Evolutionary conservation across 2,329 filamentous ascomycete species (phyloP), one percentile per base, ranked within the genome.

Genomic region (Fusarium floridanum): DNA sequence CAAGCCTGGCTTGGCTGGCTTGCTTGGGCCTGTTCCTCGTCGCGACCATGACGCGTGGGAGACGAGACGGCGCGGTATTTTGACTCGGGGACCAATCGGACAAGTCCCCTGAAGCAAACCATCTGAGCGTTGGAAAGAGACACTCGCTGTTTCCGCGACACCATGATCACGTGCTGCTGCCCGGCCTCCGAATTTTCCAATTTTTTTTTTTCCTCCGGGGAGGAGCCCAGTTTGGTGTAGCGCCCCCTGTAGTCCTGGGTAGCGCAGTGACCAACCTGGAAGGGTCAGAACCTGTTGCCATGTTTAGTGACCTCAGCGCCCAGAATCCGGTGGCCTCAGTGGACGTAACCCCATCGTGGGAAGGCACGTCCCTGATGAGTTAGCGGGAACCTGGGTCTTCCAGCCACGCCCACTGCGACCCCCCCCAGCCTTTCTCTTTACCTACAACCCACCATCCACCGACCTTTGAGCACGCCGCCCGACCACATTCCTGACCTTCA

Each of bases 361-460:
- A 53, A 59, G 64, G 50, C 68, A 68, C 41, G 67, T 73, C 73
- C 76, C 71, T 75, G 75, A 75, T 59, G 64, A 78, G 73, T 70
- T 78, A 79, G 77, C 65, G 69, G 76, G 73, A 70, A 72, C 71
- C 68, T 53, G 24, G 48, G 17, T 67, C 75, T 70, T 74, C 77
- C 79, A 80, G 79, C 79, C 79, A 80, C 79, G 73, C 75, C 73
- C 56, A 75, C 70, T 76, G 63, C 71, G 63, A 71, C 61, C 66
- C 72, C 66, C 72, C 78, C 79, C 79, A 80, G 79, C 79, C 79
- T 80, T 80, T 79, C 68, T 74, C 67, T 76, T 76, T 80, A 66
- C 71, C 11, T n/a, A 45, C 41, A 77, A 67, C 75, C 70, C 67
- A 73, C 71, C 76, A 75, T 63, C 70, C 67, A 67, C 76, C 71